Percentiles rank a stretch among this genome's conserved stretches.
These are phyloP conservation scores for Mycena maculata DNA, from an alignment of 768 basidiomycete species.

Conservation along the genomic window DNA sequence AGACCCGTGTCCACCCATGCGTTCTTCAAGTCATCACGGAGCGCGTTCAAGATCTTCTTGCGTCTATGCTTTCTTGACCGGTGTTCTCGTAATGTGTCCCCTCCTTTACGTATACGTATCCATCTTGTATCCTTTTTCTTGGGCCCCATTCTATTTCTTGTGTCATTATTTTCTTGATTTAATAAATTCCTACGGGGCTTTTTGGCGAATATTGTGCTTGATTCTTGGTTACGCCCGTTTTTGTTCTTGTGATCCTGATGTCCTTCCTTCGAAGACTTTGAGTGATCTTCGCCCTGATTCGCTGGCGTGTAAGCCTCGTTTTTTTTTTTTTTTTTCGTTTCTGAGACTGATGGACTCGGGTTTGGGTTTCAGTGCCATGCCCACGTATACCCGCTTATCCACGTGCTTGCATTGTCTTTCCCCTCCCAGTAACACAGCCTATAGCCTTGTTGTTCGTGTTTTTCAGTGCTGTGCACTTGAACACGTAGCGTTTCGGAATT, in stretches of 20 bases:
- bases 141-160: not conserved
- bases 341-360: too few relatives aligned
- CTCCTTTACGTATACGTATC: not conserved
- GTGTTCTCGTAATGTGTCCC: not conserved
- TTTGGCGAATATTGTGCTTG: not conserved
- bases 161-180: not conserved
- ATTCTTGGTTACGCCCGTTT: not conserved
- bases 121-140: not conserved
- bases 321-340: too few relatives aligned
- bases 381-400: too few relatives aligned
- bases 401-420: not conserved
- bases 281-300: not conserved
- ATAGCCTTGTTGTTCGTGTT: not conserved
- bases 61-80: not conserved
- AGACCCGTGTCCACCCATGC: not conserved
- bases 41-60: not conserved
- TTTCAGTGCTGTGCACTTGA: not conserved
- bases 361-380: too few relatives aligned
- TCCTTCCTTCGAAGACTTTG: not conserved
- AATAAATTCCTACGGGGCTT: too few relatives aligned
- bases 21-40: not conserved
- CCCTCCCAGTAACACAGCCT: not conserved
- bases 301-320: not conserved
- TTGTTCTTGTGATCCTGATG: not conserved
- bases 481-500: not conserved